These are phyloP conservation scores for Multifurca ochricompacta DNA, from an alignment of 768 basidiomycete genomes.

Conservation along the genomic window DNA sequence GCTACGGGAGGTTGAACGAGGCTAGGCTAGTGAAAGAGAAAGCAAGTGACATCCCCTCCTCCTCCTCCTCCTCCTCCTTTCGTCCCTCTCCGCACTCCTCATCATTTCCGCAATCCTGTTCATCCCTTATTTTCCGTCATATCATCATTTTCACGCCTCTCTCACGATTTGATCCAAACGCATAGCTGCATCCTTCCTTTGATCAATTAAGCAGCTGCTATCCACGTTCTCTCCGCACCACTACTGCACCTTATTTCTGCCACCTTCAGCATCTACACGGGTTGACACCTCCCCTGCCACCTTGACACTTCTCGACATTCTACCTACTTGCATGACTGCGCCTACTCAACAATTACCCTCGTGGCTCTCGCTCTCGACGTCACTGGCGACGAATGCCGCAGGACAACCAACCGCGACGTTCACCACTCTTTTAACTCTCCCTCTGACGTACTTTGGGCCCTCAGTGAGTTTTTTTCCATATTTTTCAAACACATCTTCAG, in stretches of 20 bases:
- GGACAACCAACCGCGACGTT: constrained; percentile 50
- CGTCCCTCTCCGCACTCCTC: neutral
- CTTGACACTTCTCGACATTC: neutral
- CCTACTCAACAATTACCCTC: constrained; percentile 63
- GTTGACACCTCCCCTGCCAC: neutral
- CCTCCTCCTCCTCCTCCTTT: too few relatives aligned
- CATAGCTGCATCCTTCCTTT: neutral
- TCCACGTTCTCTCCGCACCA: constrained; percentile 15
- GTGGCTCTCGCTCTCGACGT: constrained; percentile 58
- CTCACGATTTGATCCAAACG: neutral
- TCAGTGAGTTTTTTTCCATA: constrained; percentile 45
- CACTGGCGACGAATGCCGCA: constrained; percentile 43
- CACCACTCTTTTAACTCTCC: constrained; percentile 51
- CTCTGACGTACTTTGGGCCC: constrained; percentile 77
- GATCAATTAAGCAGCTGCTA: neutral
- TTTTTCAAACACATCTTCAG: neutral
- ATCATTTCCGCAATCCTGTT: neutral
- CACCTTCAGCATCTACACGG: constrained; percentile 9
- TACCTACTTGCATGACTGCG: constrained; percentile 38
- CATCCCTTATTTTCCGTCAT: neutral
- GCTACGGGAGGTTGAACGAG: too few relatives aligned
- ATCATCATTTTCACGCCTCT: neutral
- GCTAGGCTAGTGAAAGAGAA: too few relatives aligned
- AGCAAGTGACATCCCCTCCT: too few relatives aligned
- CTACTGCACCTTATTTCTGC: constrained; percentile 18